These are phyloP conservation scores for Urostyla sp. DNA, from an alignment of 73 alveolate genomes.

Conservation along the genomic window DNA sequence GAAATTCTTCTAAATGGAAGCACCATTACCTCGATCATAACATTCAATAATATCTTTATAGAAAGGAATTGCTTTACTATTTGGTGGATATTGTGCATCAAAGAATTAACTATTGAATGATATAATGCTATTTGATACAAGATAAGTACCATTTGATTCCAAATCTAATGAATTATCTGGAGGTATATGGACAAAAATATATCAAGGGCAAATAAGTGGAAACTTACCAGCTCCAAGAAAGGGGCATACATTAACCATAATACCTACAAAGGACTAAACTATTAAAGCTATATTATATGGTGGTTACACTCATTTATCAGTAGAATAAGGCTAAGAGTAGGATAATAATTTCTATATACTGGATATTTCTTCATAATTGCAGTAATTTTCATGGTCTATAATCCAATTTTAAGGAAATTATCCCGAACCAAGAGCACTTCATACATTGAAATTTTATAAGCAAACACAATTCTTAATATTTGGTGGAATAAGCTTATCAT, in stretches of 20 bases:
- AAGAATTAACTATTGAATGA: conserved; percentile 40
- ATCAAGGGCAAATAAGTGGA: conserved; percentile 38
- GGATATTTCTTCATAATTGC: too few species aligned
- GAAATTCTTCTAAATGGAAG: conserved; percentile 51
- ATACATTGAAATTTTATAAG: conserved; percentile 24
- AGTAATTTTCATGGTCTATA: conserved; percentile 20
- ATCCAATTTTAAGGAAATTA: conserved; percentile 17
- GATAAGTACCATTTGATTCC: conserved; percentile 40
- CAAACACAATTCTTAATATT: conserved; percentile 28
- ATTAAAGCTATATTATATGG: conserved; percentile 53
- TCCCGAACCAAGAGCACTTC: conserved; percentile 59
- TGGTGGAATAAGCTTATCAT: conserved; percentile 57
- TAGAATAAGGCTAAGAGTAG: not conserved
- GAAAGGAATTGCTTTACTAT: conserved; percentile 32
- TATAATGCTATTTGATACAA: conserved; percentile 37
- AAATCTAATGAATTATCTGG: conserved; percentile 57
- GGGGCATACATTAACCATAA: conserved; percentile 49
- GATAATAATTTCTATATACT: conserved; percentile 48
- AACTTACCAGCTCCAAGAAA: conserved; percentile 42
- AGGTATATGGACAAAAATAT: conserved; percentile 44
- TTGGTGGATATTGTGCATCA: conserved; percentile 59
- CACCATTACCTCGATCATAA: conserved; percentile 53
- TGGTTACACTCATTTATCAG: conserved; percentile 26
- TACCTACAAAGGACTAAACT: conserved; percentile 19
- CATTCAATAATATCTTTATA: conserved; percentile 16